phyloP scores from a whole-genome alignment of 225 moss, liverwort and hornwort genomes.

The Physcomitrium patens region DNA sequence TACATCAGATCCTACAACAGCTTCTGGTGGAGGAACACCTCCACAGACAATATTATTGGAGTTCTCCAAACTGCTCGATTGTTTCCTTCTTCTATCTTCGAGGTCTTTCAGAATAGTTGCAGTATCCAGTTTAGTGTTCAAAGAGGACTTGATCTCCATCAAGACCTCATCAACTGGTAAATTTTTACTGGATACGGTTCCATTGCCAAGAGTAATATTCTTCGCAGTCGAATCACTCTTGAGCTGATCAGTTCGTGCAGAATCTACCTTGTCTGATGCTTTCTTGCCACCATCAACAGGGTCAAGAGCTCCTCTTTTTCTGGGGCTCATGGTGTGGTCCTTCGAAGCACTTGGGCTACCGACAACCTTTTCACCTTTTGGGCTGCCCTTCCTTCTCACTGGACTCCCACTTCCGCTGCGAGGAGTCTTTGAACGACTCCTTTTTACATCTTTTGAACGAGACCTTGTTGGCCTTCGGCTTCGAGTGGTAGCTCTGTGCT shows the following conservation, averaged over 20 bases:
- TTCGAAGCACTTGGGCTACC: conserved; percentile 39
- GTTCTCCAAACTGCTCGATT: conserved; percentile 35
- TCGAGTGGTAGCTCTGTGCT: conserved; percentile 58
- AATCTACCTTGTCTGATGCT: conserved; percentile 19
- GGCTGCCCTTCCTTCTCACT: conserved; percentile 41
- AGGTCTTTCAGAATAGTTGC: conserved; percentile 49
- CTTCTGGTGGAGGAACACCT: conserved; percentile 24
- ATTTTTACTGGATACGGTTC: conserved; percentile 25
- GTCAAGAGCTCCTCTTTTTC: conserved; percentile 30
- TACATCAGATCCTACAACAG: conserved; percentile 31
- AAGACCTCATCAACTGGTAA: conserved; percentile 43
- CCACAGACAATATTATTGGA: conserved; percentile 18
- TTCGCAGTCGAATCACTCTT: conserved; percentile 7
- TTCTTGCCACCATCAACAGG: conserved; percentile 20
- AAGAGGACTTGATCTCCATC: conserved; percentile 42
- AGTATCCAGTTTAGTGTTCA: conserved; percentile 44
- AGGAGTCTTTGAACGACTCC: conserved; percentile 51
- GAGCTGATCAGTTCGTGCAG: conserved; percentile 23
- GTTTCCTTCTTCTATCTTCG: conserved; percentile 45
- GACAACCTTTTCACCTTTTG: conserved; percentile 49
- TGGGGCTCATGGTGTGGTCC: conserved; percentile 38
- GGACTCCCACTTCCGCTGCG: conserved; percentile 64
- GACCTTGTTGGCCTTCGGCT: conserved; percentile 70
- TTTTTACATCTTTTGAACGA: conserved; percentile 58
- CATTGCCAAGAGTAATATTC: conserved; percentile 28